Base-by-base conservation (phyloP, 23 red algal species). In the Chondrus crispus region DNA sequence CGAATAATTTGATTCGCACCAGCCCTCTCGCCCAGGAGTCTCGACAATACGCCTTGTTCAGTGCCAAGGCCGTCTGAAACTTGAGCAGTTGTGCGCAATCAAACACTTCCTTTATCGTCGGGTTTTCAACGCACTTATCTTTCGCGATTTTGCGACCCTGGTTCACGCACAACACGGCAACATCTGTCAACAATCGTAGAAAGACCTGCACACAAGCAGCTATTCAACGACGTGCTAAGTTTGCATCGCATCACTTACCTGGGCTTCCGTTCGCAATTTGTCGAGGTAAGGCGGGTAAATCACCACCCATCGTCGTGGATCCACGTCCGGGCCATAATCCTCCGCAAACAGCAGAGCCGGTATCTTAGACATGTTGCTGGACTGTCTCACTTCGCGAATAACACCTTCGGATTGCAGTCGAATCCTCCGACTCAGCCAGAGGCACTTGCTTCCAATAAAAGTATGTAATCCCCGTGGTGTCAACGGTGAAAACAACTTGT, bases 211-310 rank as follows among this genome's bases (percentile, higher is more conserved):
- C 51, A 55, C 13, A 13, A 13, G 20, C 20, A 14, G 20, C 20
- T 55, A 14, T 55, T 26, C 12, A 18, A 3, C 22, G 24, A 26
- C 14, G 9, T 50, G 5, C 1, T 49, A 13, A 33, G 5, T 8
- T 33, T 77, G 72, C 53, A 44, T 73, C 13, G 29, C 36, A 30
- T 6, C n/a, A 51, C 87, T 13, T 90, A 90, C 87, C 87, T 90
- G 52, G 49, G 62, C 64, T 68, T 90, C 87, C n/a, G 78, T 90
- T 75, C 87, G 68, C 45, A 49, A 68, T 45, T 70, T 71, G 58
- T 92, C 89, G 38, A 92, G 50, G 77, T 92, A 92, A 28, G 89
- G 77, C 1, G 89, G 89, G 58, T 92, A 92, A 20, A 92, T 92
- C 40, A 84, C 79, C 7, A 92, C 89, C 89, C 89, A 92, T 55